Base-by-base conservation (phyloP, 306 rosid species). In the Dryas alaskensis region DNA sequence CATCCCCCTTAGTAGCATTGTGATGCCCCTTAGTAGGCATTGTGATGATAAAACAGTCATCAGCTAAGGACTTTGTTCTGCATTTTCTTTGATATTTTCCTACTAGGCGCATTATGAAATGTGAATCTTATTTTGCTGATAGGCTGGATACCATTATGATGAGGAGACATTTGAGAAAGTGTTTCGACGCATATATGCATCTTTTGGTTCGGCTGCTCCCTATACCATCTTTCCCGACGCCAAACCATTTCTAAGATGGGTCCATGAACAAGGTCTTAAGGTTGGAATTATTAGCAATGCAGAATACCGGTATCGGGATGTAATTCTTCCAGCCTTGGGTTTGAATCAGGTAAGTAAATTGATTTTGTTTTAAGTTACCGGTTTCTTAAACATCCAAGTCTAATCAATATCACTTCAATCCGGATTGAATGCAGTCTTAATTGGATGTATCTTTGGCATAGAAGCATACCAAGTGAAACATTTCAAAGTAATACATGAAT, bases 131-230 rank as follows among this genome's bases (percentile, higher is more conserved):
- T 84, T 74, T 88, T 84, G 51, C 22, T 80, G 53, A 57, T 89
- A 94, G 96, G 98, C 97, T 81, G 96, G 98, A 77, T 94, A 91
- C 81, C 92, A 87, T 4, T 91, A 89, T 31, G 96, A 94, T 8
- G 98, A 94, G 83, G 98, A 94, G 88, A 94, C 96, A 51, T 94
- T 94, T 86, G 98, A 91, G 82, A 94, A 94, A 75, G 89, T 94
- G 77, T 94, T 94, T 79, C 83, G 83, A 62, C 96, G 96, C 78
- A 94, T 94, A 79, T 91, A 91, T 79, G 74, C 96, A 48, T 84
- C 98, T 5, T 92, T 94, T 81, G 97, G 98, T 75, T 94, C 98
- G 31, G 84, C 97, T 70, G 98, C 97, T n/a, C 97, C 98, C 31
- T 94, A 89, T 79, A 72, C 67, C 57, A 76, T 88, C 70, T 94